Percentiles rank a stretch among this genome's conserved stretches.
Conservation (phyloP, 768 basidiomycete genomes). For the Thelephora ganbajun region DNA sequence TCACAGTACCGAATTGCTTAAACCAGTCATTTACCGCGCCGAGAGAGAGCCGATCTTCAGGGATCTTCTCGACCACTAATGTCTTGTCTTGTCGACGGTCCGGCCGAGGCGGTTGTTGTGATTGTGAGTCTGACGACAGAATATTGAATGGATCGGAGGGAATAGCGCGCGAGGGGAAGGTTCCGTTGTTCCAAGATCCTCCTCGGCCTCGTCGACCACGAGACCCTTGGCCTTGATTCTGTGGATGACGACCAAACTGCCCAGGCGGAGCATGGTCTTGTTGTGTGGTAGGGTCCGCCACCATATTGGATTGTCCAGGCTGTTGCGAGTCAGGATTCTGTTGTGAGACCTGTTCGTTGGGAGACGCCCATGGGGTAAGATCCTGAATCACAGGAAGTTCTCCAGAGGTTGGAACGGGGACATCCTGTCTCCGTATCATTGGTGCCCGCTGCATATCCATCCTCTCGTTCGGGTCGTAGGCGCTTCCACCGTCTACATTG, state of each 20-base stretch:
- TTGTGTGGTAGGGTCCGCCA: not conserved
- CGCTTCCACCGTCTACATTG: slow-evolving; percentile 23
- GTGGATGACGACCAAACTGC: not conserved
- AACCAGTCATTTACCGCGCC: slow-evolving; percentile 80
- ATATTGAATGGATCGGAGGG: not conserved
- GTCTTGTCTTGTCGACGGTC: slow-evolving; percentile 64
- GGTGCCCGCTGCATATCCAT: slow-evolving; percentile 54
- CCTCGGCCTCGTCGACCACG: not conserved
- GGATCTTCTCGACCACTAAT: slow-evolving; percentile 90
- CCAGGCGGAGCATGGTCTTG: not conserved
- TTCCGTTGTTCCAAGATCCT: not conserved
- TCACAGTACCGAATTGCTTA: slow-evolving; percentile 83
- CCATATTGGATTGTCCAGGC: not conserved
- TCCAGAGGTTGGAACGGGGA: slow-evolving; percentile 35
- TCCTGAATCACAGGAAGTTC: slow-evolving; percentile 80
- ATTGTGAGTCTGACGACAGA: not conserved
- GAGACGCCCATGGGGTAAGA: slow-evolving; percentile 44
- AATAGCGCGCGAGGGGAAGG: not conserved
- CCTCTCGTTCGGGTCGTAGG: slow-evolving; percentile 70
- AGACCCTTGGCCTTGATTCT: not conserved
- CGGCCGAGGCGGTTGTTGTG: slow-evolving; percentile 22
- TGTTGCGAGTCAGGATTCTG: not conserved
- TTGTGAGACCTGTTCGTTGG: slow-evolving; percentile 16
- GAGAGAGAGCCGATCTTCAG: slow-evolving; percentile 65
- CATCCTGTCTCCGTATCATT: slow-evolving; percentile 41